Percentiles rank a stretch among this genome's conserved stretches.
Evolutionary conservation across 2,329 filamentous ascomycete genomes (phyloP).

Genomic region (Trichoderma sp.): DNA sequence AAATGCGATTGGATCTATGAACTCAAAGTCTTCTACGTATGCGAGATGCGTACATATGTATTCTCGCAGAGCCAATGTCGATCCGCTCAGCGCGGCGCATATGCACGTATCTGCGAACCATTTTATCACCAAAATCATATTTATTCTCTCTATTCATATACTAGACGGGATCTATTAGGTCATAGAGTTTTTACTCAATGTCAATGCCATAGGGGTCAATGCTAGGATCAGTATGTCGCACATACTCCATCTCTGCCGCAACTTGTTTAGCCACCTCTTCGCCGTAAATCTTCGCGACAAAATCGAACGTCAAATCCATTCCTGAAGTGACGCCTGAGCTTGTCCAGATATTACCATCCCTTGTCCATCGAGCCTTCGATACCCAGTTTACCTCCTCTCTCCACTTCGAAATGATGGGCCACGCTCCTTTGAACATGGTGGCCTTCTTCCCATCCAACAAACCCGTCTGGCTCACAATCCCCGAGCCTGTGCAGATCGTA

Average conservation of each 20-base stretch:
- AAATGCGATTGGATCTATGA: too few species aligned
- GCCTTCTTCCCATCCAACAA: background rate
- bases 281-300: background rate
- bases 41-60: too few species aligned
- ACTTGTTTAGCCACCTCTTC: background rate
- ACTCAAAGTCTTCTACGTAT: too few species aligned
- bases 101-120: too few species aligned
- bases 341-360: background rate
- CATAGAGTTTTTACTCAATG: background rate
- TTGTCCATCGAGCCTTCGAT: background rate
- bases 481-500: background rate
- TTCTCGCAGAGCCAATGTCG: too few species aligned
- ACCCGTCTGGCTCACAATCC: background rate
- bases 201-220: background rate
- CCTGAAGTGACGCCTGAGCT: background rate
- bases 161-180: background rate
- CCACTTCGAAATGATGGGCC: background rate
- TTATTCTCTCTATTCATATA: background rate
- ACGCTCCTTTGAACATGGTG: background rate
- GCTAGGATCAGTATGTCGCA: background rate
- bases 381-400: background rate
- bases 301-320: background rate
- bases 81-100: too few species aligned
- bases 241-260: background rate
- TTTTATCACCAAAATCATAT: too few species aligned